Evolutionary conservation across 345 rosid species (phyloP), one percentile per base, ranked within the genome.

Genomic region (Punica granatum): DNA sequence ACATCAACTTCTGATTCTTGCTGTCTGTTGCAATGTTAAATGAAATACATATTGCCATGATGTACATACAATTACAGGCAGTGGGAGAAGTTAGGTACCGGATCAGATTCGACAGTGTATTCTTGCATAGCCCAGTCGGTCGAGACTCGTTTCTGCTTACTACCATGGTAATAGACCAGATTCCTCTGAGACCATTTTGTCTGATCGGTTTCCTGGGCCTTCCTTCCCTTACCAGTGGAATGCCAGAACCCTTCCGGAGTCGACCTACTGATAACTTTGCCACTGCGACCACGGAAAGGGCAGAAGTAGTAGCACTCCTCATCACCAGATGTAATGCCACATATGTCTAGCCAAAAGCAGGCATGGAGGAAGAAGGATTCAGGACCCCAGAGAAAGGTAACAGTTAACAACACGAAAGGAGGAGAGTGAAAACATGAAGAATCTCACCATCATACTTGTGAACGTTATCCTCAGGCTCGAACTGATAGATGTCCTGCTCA

Each of bases 381-480:
- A 63, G 58, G 64, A 60, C 31, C 35, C 43, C 11, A 11, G 11
- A 37, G 41, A 37, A 37, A n/a, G n/a, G 41, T 4, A 37, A 37
- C 41, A 37, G 6, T 4, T 4, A 5, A 37, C 41, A 37, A 37
- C 41, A 37, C 11, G 41, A 37, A 37, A 5, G 11, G 11, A 37
- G n/a, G 35, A 63, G 12, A 2, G 4, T n/a, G 19, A 37, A 37
- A 11, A 11, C 41, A n/a, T 37, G 41, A 37, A 4, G 6, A 37
- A 37, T 37, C 30, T 7, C 56, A 68, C 71, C 65, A 15, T 68
- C 42, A 34, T 36, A 68, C 51, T 46, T 41, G 54, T 51, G 15
- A 41, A 68, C 39, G 9, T 59, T 65, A 60, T 68, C 71, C 32
- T 6, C 23, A 58, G 71, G 71, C 31, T 5, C 6, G 11, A 37